These are phyloP conservation scores for Geotrichum macrosporum DNA, from an alignment of 1,139 yeast species.

Conservation along the genomic window DNA sequence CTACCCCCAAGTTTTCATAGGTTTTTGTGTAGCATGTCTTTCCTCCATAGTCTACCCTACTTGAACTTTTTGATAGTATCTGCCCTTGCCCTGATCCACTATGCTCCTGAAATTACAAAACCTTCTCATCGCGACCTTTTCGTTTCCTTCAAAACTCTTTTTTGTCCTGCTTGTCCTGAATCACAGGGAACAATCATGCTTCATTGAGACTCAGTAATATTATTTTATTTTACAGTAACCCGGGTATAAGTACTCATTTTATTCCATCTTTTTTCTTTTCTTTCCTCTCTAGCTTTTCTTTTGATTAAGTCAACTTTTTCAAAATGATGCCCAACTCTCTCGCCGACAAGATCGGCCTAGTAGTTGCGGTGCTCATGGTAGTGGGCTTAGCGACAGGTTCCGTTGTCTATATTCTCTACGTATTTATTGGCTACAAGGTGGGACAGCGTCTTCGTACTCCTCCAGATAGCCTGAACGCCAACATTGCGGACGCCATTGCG, in stretches of 20 bases:
- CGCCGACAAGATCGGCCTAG: constrained; percentile 8
- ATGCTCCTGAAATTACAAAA: too few relatives aligned
- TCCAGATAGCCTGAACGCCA: constrained; percentile 22
- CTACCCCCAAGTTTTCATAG: not conserved
- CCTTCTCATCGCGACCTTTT: too few relatives aligned
- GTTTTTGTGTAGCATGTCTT: too few relatives aligned
- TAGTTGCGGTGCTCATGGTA: constrained; percentile 19
- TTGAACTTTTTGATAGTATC: too few relatives aligned
- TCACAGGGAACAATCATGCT: too few relatives aligned
- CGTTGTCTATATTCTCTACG: constrained; percentile 11
- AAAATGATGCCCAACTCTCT: not conserved
- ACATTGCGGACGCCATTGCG: constrained; percentile 14
- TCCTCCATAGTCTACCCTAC: not conserved
- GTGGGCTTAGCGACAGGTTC: constrained; percentile 16
- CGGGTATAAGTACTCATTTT: not conserved
- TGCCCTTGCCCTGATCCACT: too few relatives aligned
- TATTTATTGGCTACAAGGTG: not conserved
- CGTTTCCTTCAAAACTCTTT: too few relatives aligned
- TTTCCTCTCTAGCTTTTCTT: not conserved
- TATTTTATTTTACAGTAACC: too few relatives aligned
- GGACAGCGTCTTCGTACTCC: constrained; percentile 33
- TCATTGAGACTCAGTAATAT: too few relatives aligned
- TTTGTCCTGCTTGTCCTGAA: too few relatives aligned
- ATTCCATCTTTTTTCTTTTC: not conserved
- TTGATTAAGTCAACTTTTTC: not conserved